These are phyloP conservation scores for Aureobasidium sp. DNA, from an alignment of 2,329 filamentous ascomycete species.

Conservation along the genomic window DNA sequence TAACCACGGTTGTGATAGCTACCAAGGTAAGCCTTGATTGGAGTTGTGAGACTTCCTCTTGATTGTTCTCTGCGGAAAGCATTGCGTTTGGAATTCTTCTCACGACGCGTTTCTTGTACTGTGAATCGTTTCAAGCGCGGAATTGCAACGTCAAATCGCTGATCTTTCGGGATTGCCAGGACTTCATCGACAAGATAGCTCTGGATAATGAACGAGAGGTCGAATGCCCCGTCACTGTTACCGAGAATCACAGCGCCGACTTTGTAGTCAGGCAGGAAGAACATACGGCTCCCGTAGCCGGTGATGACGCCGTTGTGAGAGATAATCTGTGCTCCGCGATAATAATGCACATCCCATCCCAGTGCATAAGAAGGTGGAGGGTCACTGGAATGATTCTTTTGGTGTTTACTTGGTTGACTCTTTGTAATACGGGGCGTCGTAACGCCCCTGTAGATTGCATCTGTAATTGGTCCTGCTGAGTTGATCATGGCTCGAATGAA, in stretches of 20 bases:
- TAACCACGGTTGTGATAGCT: not conserved
- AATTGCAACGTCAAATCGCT: not conserved
- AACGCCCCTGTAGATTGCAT: constrained; percentile 19
- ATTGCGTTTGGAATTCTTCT: not conserved
- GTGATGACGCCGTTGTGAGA: constrained; percentile 23
- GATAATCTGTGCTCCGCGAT: constrained; percentile 24
- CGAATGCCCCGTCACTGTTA: constrained; percentile 16
- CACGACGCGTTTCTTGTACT: not conserved
- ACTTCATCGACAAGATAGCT: not conserved
- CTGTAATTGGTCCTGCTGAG: constrained; percentile 19
- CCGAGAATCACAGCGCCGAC: constrained; percentile 25
- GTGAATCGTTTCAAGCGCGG: not conserved
- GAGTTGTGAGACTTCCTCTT: not conserved
- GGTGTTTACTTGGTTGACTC: constrained; percentile 12
- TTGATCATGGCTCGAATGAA: constrained; percentile 24
- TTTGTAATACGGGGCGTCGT: constrained; percentile 18
- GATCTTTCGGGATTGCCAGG: not conserved
- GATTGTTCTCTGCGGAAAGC: not conserved
- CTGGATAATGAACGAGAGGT: not conserved
- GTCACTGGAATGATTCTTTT: constrained; percentile 9
- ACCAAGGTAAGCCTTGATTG: not conserved
- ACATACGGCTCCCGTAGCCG: constrained; percentile 21
- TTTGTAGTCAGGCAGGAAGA: constrained; percentile 22
- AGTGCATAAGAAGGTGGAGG: constrained; percentile 9
- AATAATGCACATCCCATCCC: constrained; percentile 23